phyloP scores from a whole-genome alignment of 305 asterid genomes.

The Fraxinus sp. region DNA sequence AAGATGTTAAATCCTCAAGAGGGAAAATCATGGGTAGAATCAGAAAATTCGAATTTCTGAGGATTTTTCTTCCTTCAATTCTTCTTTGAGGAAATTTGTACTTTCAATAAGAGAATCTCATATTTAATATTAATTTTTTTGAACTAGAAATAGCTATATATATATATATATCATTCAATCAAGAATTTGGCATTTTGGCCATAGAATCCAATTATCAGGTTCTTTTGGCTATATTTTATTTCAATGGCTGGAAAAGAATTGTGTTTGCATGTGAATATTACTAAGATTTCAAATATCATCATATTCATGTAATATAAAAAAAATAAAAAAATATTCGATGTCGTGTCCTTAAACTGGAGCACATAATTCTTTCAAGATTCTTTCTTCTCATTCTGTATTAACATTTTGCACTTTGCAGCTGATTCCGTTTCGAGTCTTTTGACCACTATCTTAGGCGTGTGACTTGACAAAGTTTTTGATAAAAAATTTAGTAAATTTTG shows the following conservation, averaged over 20 bases:
- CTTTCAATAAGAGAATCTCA: constrained; percentile 20
- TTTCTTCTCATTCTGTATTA: constrained; percentile 24
- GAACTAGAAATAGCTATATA: constrained; percentile 15
- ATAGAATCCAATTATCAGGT: neutral
- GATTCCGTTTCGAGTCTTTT: neutral
- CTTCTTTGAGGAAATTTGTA: constrained; percentile 16
- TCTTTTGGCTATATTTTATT: neutral
- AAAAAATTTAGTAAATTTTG: too few species aligned
- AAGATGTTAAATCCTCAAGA: neutral
- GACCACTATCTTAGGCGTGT: neutral
- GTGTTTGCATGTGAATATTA: constrained; percentile 10
- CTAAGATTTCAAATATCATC: constrained; percentile 11
- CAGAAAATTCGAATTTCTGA: neutral
- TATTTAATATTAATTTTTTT: constrained; percentile 20
- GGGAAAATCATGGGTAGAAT: neutral
- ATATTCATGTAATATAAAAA: neutral
- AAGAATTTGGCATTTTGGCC: constrained; percentile 20
- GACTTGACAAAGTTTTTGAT: too few species aligned
- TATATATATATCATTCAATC: constrained; percentile 7
- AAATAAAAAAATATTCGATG: neutral
- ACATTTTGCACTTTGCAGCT: neutral
- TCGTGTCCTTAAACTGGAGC: constrained; percentile 4
- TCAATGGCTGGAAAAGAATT: neutral
- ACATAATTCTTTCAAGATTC: constrained; percentile 29
- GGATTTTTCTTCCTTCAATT: neutral